These are phyloP conservation scores for Codiaeum variegatum DNA, from an alignment of 441 rosid species.

Conservation along the genomic window DNA sequence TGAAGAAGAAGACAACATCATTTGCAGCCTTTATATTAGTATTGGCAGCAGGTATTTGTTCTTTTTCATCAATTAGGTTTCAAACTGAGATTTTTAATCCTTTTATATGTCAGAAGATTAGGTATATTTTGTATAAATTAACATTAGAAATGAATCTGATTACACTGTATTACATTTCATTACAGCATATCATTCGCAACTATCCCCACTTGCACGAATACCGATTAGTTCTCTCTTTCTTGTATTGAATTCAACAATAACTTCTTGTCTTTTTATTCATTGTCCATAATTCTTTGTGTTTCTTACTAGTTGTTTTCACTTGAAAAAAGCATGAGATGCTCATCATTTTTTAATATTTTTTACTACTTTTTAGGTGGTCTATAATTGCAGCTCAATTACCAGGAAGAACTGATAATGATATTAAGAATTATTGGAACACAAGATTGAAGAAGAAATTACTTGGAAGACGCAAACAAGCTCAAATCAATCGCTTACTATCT, in stretches of 20 bases:
- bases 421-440: slow-evolving; percentile 94
- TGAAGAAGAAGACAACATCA: slow-evolving; percentile 94
- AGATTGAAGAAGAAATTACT: slow-evolving; percentile 87
- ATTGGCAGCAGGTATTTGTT: slow-evolving; percentile 80
- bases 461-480: slow-evolving; percentile 66
- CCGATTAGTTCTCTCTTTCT: slow-evolving; percentile 5
- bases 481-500: slow-evolving; percentile 25
- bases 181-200: too few species aligned
- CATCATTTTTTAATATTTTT: not conserved
- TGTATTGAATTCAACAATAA: slow-evolving; percentile 13
- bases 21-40: slow-evolving; percentile 91
- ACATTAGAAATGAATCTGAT: too few species aligned
- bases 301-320: slow-evolving; percentile 13
- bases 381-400: slow-evolving; percentile 98
- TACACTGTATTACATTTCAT: too few species aligned
- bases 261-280: slow-evolving; percentile 34
- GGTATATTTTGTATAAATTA: too few species aligned
- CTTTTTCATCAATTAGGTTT: not conserved
- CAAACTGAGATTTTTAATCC: too few species aligned
- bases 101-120: too few species aligned
- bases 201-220: not conserved
- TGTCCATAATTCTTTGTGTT: slow-evolving; percentile 22
- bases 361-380: slow-evolving; percentile 60
- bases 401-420: slow-evolving; percentile 92
- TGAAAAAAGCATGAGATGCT: slow-evolving; percentile 8